Evolutionary conservation across 75 land plant species (phyloP).

Genomic region (Chamaecyparis obtusa): DNA sequence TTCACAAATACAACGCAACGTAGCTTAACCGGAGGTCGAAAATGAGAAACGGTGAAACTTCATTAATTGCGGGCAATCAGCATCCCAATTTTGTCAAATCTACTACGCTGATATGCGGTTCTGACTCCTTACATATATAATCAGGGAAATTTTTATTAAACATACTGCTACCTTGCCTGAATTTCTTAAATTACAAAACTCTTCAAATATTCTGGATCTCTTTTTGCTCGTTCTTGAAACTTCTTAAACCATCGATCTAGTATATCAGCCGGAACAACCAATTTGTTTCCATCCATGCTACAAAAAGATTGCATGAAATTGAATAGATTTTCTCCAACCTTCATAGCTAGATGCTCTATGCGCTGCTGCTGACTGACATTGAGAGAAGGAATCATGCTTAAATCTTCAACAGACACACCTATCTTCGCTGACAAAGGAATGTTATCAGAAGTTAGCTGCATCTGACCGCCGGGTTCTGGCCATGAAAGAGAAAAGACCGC

Average conservation of each 20-base stretch:
- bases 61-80: background rate
- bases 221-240: constrained; percentile 87
- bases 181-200: constrained; percentile 31
- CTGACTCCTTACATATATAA: background rate
- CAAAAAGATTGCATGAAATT: constrained; percentile 99
- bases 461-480: constrained; percentile 73
- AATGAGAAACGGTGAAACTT: background rate
- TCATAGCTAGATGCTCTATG: constrained; percentile 81
- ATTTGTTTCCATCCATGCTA: constrained; percentile 62
- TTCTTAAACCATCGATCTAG: constrained; percentile 96
- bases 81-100: background rate
- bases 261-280: constrained; percentile 93
- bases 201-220: constrained; percentile 85
- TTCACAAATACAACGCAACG: background rate
- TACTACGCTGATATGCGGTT: background rate
- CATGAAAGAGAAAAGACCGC: constrained; percentile 88
- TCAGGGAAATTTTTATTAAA: background rate
- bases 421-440: constrained; percentile 72
- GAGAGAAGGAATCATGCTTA: constrained; percentile 56
- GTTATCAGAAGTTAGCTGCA: constrained; percentile 42
- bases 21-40: background rate
- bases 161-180: background rate
- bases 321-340: constrained; percentile 94
- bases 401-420: constrained; percentile 86
- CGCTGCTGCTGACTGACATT: constrained; percentile 63